Base-by-base conservation (phyloP, 768 basidiomycete species). In the Termitomyces sp. region DNA sequence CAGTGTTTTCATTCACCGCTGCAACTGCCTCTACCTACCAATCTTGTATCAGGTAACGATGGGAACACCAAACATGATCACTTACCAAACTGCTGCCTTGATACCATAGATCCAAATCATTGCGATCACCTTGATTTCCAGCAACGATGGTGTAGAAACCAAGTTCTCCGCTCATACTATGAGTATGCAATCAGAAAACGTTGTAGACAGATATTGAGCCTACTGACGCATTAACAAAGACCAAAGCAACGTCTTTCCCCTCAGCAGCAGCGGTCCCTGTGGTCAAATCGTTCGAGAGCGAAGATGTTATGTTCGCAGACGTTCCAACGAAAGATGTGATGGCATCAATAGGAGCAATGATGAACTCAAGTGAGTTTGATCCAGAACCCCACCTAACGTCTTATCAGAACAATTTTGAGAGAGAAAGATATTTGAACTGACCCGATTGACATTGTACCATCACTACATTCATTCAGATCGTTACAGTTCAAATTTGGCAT, bases 1-100 rank as follows among this genome's bases (percentile, higher is more conserved):
- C 81, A 4, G 90, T 92, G 71, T 92, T 92, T 63, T 76, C 83
- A 73, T 86, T 87, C 0, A 84, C 81, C 5, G 83, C 78, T 0
- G 94, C 92, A 4, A 89, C 87, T 0, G 78, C 72, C 60, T 80
- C 66, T 71, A 79, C 63, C 87, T 79, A 38, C 8, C 65, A 10
- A 70, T 57, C n/a, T 75, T 73, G 40, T 20, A 29, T 60, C 10
- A 42, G 42, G 17, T 15, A 2, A 32, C 25, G 29, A 52, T 25
- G 43, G 1, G 29, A 34, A 49, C 31, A 10, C 34, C n/a, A 5
- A 20, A 1, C 9, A 17, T 31, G 11, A 55, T 61, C 69, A 12
- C 60, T 29, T 47, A 73, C 77, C 56, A 89, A 72, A 11, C 73
- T 77, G 17, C 82, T 83, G 7, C 85, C 86, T 29, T 77, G 73